A percentile compares a stretch with the other conserved stretches of the same genome.
phyloP scores from a whole-genome alignment of 2,329 filamentous ascomycete species.

The Trichoderma afroharzianum region DNA sequence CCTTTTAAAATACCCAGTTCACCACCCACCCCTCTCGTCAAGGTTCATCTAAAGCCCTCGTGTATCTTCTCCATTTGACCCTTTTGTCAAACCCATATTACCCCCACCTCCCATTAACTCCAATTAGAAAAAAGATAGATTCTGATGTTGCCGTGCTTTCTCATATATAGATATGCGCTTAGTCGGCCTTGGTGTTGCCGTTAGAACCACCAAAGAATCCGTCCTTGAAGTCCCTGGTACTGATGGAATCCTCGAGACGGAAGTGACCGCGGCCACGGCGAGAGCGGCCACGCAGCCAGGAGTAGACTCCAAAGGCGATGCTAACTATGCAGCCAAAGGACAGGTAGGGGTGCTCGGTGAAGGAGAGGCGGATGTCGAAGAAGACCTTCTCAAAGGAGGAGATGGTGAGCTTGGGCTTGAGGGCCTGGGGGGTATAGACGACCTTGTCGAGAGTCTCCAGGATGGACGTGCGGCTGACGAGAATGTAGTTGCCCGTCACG shows the following conservation, averaged over 20 bases:
- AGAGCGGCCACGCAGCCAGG: conserved; percentile 53
- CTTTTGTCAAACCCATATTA: conserved; percentile 4
- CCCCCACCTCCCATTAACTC: conserved; percentile 11
- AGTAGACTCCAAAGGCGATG: conserved; percentile 49
- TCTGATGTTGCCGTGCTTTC: background rate
- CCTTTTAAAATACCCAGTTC: background rate
- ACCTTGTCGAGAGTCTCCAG: conserved; percentile 79
- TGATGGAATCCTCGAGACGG: conserved; percentile 55
- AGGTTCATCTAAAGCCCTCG: background rate
- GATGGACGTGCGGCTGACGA: conserved; percentile 84
- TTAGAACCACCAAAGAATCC: conserved; percentile 53
- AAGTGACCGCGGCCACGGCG: conserved; percentile 57
- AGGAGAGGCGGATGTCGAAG: conserved; percentile 58
- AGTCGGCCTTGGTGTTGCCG: conserved; percentile 36
- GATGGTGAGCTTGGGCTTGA: conserved; percentile 75
- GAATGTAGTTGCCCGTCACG: conserved; percentile 82
- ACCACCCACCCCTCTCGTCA: background rate
- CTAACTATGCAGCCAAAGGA: conserved; percentile 56
- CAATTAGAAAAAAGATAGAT: conserved; percentile 16
- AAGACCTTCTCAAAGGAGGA: conserved; percentile 68
- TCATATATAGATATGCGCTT: background rate
- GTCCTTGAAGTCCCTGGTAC: conserved; percentile 56
- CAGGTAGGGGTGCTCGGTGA: conserved; percentile 57
- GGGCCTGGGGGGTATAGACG: conserved; percentile 63
- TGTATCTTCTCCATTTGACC: background rate